phyloP scores from a whole-genome alignment of 495 filamentous ascomycete species.

The Tuber aestivum region DNA sequence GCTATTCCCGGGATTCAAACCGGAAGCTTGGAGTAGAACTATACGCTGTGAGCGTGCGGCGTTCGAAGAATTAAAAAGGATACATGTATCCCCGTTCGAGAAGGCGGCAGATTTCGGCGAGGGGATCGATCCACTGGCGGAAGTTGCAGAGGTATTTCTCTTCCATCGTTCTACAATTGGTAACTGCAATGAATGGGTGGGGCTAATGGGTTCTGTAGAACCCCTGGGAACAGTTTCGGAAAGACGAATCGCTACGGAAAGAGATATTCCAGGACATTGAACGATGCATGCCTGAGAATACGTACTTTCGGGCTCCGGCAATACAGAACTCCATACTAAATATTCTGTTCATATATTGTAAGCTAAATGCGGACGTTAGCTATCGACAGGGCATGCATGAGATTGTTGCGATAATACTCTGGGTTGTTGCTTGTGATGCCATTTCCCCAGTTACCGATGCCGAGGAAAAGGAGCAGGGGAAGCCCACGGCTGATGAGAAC shows the following conservation, averaged over 20 bases:
- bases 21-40: slow-evolving; percentile 60
- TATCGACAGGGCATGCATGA: slow-evolving; percentile 99
- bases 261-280: slow-evolving; percentile 97
- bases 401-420: slow-evolving; percentile 81
- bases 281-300: slow-evolving; percentile 83
- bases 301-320: slow-evolving; percentile 73
- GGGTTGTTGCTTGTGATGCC: slow-evolving; percentile 79
- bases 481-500: slow-evolving; percentile 45
- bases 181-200: slow-evolving; percentile 11
- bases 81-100: slow-evolving; percentile 50
- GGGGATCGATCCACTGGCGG: slow-evolving; percentile 74
- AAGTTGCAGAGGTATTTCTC: slow-evolving; percentile 65
- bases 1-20: slow-evolving; percentile 64
- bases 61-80: slow-evolving; percentile 53
- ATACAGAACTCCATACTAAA: slow-evolving; percentile 81
- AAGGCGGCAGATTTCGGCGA: slow-evolving; percentile 73
- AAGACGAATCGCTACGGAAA: slow-evolving; percentile 73
- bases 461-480: slow-evolving; percentile 34
- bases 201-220: slow-evolving; percentile 53
- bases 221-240: slow-evolving; percentile 77
- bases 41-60: slow-evolving; percentile 63
- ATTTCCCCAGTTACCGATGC: slow-evolving; percentile 47
- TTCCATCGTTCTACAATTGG: neutral
- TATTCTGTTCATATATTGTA: slow-evolving; percentile 88
- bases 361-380: slow-evolving; percentile 75